Base-by-base conservation (phyloP, 768 basidiomycete genomes). In the Calocybe cyanea region DNA sequence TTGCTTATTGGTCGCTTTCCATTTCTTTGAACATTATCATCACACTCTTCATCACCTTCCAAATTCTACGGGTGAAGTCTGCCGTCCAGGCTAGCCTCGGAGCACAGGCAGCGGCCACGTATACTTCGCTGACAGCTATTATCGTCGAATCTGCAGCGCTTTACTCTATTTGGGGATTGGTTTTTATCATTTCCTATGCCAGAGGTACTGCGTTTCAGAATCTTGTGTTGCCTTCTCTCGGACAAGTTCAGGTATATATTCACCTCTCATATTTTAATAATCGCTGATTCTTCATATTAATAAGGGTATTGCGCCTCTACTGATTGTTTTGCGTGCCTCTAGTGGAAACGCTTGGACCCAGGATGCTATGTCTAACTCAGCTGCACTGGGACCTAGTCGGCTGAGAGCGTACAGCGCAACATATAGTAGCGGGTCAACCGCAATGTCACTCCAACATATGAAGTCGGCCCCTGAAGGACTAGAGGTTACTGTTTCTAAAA, bases 81-180 rank as follows among this genome's bases (percentile, higher is more conserved):
- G 39, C 43, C 10, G 51, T 63, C 31, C 50, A 50, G 8, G 28
- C 38, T 18, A 35, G 46, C 2, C 44, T 68, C 17, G 62, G 64
- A 3, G 30, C 49, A 8, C 56, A 58, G 19, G 53, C 57, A 25
- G 59, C 60, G 23, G 36, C 50, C 11, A 53, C 54, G 30, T 72
- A 70, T 52, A 63, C 63, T 11, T 64, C 62, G 21, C 51, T 66
- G 19, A 56, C 55, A 7, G 55, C 67, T 7, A 68, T 70, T 53
- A 46, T 71, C 37, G 49, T 73, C 39, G 69, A 71, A 52, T 63
- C 61, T 11, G 69, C 69, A 9, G 58, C 66, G 13, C 61, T 68
- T 4, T 71, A 67, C 57, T 60, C 64, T 4, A 25, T 60, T 14
- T 53, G 59, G 21, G 62, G 61, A 10, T 48, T 70, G 31, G 44